Evolutionary conservation across 1,139 yeast species (phyloP), one percentile per base, ranked within the genome.

Genomic region (Nakaseomyces kungkrabaensis): DNA sequence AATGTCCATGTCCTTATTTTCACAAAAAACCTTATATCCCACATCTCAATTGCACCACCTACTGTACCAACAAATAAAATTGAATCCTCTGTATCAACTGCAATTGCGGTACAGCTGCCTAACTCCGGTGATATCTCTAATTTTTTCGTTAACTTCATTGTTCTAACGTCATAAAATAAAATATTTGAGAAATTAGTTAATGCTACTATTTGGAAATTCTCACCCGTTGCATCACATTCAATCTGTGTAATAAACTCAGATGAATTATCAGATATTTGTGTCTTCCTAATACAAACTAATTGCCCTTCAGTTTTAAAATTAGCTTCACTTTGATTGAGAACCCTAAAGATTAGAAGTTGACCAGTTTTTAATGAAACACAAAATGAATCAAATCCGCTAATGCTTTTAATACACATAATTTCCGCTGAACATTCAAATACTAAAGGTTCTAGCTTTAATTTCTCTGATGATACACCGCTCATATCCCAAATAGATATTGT

Each of bases 51-150:
- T 0, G 82, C 69, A 1, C 97, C 97, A 44, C 75, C 76, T 1
- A 77, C 71, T 0, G 97, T 86, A 0, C 96, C 97, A 3, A 84
- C 63, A 4, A 88, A 64, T 4, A 85, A 59, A 90, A 96, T 87
- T 6, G 69, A 65, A 43, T 71, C 72, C 24, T 72, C 66, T 0
- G 67, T 66, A 52, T 82, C 85, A n/a, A 84, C 67, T 1, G 78
- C 73, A 57, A 88, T 77, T 25, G 82, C 68, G 0, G 81, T 76
- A 0, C 83, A 76, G 3, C 77, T 66, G 0, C 97, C 98, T 67
- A 81, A 82, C 3, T 74, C 68, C 1, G 77, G 71, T 1, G 86
- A 83, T 56, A 78, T 82, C 43, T 74, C 74, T 40, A 86, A 59
- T 1, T 56, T 65, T 25, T 71, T 71, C 0, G 68, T 65, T 17